Base-by-base conservation (phyloP, 768 basidiomycete species). In the Psilocybe subaeruginosa region DNA sequence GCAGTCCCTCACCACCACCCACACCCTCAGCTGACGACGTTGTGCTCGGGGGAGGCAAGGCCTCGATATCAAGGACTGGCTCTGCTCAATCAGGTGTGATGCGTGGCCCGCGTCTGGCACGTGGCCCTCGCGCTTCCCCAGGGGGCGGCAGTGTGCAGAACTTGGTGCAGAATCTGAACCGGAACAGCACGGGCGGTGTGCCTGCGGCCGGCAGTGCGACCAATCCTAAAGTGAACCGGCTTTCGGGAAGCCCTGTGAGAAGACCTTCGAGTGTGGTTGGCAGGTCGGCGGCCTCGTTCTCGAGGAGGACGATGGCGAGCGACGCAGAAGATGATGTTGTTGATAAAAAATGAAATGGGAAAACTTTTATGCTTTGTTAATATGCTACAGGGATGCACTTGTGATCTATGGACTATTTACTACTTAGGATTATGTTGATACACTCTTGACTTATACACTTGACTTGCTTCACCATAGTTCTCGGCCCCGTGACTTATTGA, bases 311-410 rank as follows among this genome's bases (percentile, higher is more conserved):
- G 52, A 89, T 90, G 88, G 90, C 88, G 45, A 91, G 89, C 69
- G 91, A 93, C 69, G 91, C 91, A 37, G 92, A 93, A 70, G 92
- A 92, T 63, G 85, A 89, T 65, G 76, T 90, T 59, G 78, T 89
- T 27, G 82, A 74, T 69, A 74, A 63, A 60, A 76, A 74, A 60
- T 74, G 63, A 68, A 11, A 41, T 4, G 27, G 16, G 12, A n/a
- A 33, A 29, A 23, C 8, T 23, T 17, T 35, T n/a, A 27, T 59
- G 23, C 23, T 43, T 59, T 52, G 31, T 49, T 47, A 17, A 19
- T 41, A 27, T 53, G 35, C 41, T 60, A 45, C 33, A 46, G 11
- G 49, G 43, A 48, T 27, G 9, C 37, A 45, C 47, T 53, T 62
- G 56, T 61, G 56, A 54, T 60, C 47, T 60, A 55, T 55, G 59